Evolutionary conservation across 2,329 filamentous ascomycete species (phyloP), one percentile per base, ranked within the genome.

Genomic region (Fonsecaea erecta): DNA sequence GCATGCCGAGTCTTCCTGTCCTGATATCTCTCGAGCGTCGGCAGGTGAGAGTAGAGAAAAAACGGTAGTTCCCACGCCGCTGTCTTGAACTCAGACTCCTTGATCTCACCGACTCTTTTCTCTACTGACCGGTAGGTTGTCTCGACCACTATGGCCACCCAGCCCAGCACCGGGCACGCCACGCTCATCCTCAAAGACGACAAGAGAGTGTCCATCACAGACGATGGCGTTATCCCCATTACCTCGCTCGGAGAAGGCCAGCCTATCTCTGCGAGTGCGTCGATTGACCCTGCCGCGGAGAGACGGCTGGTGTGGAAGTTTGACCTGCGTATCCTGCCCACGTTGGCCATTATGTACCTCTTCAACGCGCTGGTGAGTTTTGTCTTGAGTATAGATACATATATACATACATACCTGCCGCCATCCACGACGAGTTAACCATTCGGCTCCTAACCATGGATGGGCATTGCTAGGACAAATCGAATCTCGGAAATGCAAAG

Each of bases 341-440:
- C 86, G 28, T 74, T 88, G 11, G 83, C 85, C 0, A 68, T 86
- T 21, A 87, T 88, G 85, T 88, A 87, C 64, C 78, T 87, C 8
- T 74, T 77, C 80, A 4, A 76, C 83, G 55, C 63, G 8, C 54
- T 63, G 61, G 61, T 58, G 37, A 59, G 35, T 26, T 2, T 32
- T n/a, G 12, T n/a, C n/a, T n/a, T n/a, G n/a, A n/a, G n/a, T n/a
- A n/a, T 8, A 30, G 28, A 30, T 30, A 30, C 3, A 8, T 8
- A 8, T 4, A 30, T 3, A 30, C 28, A 30, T 30, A 30, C n/a
- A 30, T 8, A 3, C 28, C 28, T 30, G 28, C 3, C 28, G 8
- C 28, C 28, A n/a, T n/a, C 28, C 28, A 4, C 28, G 28, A 30
- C 28, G 28, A 30, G 8, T 3, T 4, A 30, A 30, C 8, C 3